Evolutionary conservation across 169 alveolate genomes (phyloP), one percentile per base, ranked within the genome.

Genomic region (Babesia bigemina): DNA sequence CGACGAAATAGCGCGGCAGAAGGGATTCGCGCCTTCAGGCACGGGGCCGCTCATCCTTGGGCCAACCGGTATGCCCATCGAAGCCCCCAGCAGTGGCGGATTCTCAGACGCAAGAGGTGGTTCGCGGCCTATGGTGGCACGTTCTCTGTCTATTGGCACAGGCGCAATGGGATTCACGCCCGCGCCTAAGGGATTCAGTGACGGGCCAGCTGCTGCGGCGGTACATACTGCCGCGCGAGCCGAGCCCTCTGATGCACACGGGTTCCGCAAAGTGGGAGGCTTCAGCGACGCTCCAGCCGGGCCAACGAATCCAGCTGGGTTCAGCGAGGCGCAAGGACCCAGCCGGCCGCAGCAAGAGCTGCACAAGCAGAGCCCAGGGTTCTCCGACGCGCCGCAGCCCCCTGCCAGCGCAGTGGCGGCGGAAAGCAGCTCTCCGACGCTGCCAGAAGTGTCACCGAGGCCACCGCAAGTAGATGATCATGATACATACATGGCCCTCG

Each of bases 21-120:
- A 22, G 52, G 76, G 76, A 4, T 67, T 67, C 42, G 65, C 66
- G n/a, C 33, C 52, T 2, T n/a, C 57, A 29, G 50, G 56, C 6
- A 24, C 70, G 28, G 71, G 67, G 14, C 86, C 86, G 19, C 63
- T 76, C 4, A 69, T 76, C 6, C 57, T 76, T 10, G 86, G 86
- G 16, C 86, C 86, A 0, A 67, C 36, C 36, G 86, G 86, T 9
- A 17, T 55, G 4, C 86, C 86, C 0, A 50, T 76, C 0, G 86
- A 65, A 19, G 12, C 57, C 14, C 56, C 59, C 2, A 36, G 45
- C 36, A 29, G 26, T 2, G 21, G 29, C 36, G 42, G 45, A 2
- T 63, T 63, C 72, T 39, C 36, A 0, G 19, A 14, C 24, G 33
- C 58, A 0, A 19, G 12, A 63, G 19, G 56, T 2, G 8, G 36